Evolutionary conservation across 768 basidiomycete species (phyloP).

Genomic region (Kondoa malvinella): DNA sequence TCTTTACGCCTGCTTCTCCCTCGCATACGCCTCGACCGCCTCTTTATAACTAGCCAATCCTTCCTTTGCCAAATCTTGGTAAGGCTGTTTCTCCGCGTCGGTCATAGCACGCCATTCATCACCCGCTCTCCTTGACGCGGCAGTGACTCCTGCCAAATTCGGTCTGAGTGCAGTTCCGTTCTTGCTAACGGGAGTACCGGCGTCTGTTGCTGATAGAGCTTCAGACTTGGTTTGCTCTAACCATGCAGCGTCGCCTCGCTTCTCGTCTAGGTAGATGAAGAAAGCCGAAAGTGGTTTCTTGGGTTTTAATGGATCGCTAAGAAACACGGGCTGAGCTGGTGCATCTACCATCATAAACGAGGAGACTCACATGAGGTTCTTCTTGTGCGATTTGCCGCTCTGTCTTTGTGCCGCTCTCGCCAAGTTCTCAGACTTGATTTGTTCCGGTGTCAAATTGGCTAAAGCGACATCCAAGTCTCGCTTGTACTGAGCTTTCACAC

Average conservation of each 20-base stretch:
- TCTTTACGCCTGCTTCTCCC: conserved; percentile 11
- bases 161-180: too few species aligned
- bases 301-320: conserved; percentile 16
- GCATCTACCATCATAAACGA: background rate
- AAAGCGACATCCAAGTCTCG: conserved; percentile 6
- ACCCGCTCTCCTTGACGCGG: conserved; percentile 3
- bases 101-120: conserved; percentile 13
- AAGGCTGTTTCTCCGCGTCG: conserved; percentile 15
- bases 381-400: conserved; percentile 8
- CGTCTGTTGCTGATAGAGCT: conserved; percentile 6
- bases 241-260: conserved; percentile 7
- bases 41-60: too few species aligned
- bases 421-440: conserved; percentile 16
- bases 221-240: background rate
- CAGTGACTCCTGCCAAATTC: background rate
- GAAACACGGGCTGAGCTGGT: background rate
- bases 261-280: conserved; percentile 10
- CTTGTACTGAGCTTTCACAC: conserved; percentile 8
- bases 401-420: conserved; percentile 2
- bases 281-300: conserved; percentile 10
- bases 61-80: too few species aligned
- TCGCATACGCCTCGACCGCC: conserved; percentile 10
- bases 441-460: conserved; percentile 14
- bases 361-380: background rate
- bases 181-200: background rate